Percentiles rank a stretch among this genome's conserved stretches.
Conservation (phyloP, 2,329 filamentous ascomycete genomes). For the Macrophomina phaseolina region DNA sequence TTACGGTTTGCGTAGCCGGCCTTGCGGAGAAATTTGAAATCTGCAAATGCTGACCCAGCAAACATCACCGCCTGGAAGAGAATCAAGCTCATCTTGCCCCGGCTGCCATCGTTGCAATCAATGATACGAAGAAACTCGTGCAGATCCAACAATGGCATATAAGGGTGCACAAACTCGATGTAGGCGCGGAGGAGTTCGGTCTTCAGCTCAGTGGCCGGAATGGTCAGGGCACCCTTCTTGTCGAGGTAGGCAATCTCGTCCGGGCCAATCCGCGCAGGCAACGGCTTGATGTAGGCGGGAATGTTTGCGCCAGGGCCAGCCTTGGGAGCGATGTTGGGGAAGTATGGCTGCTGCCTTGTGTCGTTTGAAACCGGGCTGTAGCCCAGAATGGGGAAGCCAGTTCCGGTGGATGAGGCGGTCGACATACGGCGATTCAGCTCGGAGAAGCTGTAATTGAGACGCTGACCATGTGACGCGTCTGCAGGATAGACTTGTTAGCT, state of each 20-base stretch:
- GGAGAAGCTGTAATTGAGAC: conserved; percentile 47
- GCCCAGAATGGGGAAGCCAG: conserved; percentile 34
- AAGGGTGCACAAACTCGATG: conserved; percentile 89
- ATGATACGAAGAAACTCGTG: conserved; percentile 66
- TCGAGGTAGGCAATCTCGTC: conserved; percentile 86
- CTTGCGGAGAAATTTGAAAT: conserved; percentile 74
- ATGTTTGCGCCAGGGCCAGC: conserved; percentile 49
- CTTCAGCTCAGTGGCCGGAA: conserved; percentile 73
- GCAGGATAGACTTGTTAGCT: conserved; percentile 25
- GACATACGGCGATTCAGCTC: conserved; percentile 54
- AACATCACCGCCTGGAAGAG: conserved; percentile 97
- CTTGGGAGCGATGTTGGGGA: conserved; percentile 57
- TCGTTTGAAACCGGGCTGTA: conserved; percentile 44
- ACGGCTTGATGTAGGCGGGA: conserved; percentile 76
- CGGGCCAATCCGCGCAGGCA: conserved; percentile 75
- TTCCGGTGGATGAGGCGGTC: conserved; percentile 22
- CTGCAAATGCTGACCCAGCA: conserved; percentile 84
- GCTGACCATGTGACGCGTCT: conserved; percentile 57
- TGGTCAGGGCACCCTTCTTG: conserved; percentile 80
- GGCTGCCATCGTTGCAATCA: conserved; percentile 69
- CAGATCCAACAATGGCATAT: conserved; percentile 83
- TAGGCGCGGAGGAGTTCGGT: conserved; percentile 83
- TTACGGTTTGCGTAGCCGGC: conserved; percentile 81
- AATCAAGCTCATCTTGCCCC: conserved; percentile 78
- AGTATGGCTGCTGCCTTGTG: conserved; percentile 38